phyloP scores from a whole-genome alignment of 2,329 filamentous ascomycete species.

The Dothideomycetes sp. region DNA sequence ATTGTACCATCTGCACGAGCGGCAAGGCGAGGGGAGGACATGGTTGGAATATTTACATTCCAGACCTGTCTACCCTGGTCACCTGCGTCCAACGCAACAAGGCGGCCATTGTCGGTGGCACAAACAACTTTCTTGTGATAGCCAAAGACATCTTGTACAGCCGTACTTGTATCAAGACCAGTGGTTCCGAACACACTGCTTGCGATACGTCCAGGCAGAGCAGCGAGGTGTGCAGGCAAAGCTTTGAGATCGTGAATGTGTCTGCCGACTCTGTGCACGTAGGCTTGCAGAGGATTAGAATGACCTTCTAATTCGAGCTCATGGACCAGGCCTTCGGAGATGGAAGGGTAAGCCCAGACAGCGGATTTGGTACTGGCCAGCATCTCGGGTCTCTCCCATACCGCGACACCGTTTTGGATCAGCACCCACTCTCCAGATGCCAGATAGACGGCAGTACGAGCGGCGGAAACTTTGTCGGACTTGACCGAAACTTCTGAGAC shows the following conservation, averaged over 20 bases:
- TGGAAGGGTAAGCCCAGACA: conserved; percentile 58
- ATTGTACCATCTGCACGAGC: conserved; percentile 14
- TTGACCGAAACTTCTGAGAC: conserved; percentile 77
- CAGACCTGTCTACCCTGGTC: conserved; percentile 67
- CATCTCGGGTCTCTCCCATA: conserved; percentile 76
- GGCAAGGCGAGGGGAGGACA: conserved; percentile 7
- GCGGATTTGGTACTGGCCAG: conserved; percentile 72
- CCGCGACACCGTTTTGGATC: conserved; percentile 68
- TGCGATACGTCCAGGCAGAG: conserved; percentile 59
- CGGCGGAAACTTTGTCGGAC: conserved; percentile 57
- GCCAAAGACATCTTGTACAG: conserved; percentile 59
- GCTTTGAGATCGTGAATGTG: conserved; percentile 70
- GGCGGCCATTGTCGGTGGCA: conserved; percentile 66
- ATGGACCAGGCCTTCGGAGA: conserved; percentile 63
- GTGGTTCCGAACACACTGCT: conserved; percentile 35
- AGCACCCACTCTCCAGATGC: conserved; percentile 68
- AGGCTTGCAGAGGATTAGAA: conserved; percentile 70
- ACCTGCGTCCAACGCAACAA: conserved; percentile 72
- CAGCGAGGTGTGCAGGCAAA: conserved; percentile 63
- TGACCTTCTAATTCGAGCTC: conserved; percentile 81
- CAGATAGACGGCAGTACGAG: conserved; percentile 63
- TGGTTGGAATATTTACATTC: conserved; percentile 50
- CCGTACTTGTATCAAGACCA: conserved; percentile 10
- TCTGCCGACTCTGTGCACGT: conserved; percentile 74
- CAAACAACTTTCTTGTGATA: conserved; percentile 79